These are phyloP conservation scores for Tuber borchii DNA, from an alignment of 495 filamentous ascomycete species.

Conservation along the genomic window DNA sequence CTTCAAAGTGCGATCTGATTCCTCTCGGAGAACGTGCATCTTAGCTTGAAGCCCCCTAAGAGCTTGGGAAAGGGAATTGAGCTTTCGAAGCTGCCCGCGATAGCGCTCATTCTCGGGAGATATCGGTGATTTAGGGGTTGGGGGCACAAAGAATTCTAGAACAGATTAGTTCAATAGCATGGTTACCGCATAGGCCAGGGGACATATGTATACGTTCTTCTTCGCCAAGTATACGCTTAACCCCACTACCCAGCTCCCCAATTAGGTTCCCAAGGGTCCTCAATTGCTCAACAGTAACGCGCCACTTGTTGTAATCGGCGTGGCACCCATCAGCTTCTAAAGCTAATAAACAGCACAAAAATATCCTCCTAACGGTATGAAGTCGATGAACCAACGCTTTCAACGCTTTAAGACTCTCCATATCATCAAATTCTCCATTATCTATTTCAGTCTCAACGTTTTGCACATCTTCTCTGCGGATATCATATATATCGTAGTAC, in stretches of 20 bases:
- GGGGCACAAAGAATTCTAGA: slow-evolving; percentile 51
- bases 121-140: slow-evolving; percentile 56
- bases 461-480: slow-evolving; percentile 67
- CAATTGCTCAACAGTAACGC: slow-evolving; percentile 69
- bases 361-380: slow-evolving; percentile 70
- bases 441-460: slow-evolving; percentile 60
- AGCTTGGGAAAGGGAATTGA: slow-evolving; percentile 80
- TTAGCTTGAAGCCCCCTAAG: slow-evolving; percentile 91
- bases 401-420: slow-evolving; percentile 70
- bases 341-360: slow-evolving; percentile 78
- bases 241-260: slow-evolving; percentile 49
- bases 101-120: slow-evolving; percentile 72
- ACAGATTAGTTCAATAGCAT: slow-evolving; percentile 36
- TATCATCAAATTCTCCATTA: slow-evolving; percentile 60
- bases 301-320: slow-evolving; percentile 73
- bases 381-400: slow-evolving; percentile 73
- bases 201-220: slow-evolving; percentile 63
- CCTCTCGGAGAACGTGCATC: slow-evolving; percentile 84
- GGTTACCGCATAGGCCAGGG: slow-evolving; percentile 2
- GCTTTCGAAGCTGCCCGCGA: slow-evolving; percentile 73
- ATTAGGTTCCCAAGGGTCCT: slow-evolving; percentile 55
- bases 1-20: slow-evolving; percentile 64
- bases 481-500: slow-evolving; percentile 87
- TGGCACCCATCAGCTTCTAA: slow-evolving; percentile 79
- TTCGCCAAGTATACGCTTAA: slow-evolving; percentile 67